phyloP scores from a whole-genome alignment of 345 rosid species.

The Salix suchowensis region DNA sequence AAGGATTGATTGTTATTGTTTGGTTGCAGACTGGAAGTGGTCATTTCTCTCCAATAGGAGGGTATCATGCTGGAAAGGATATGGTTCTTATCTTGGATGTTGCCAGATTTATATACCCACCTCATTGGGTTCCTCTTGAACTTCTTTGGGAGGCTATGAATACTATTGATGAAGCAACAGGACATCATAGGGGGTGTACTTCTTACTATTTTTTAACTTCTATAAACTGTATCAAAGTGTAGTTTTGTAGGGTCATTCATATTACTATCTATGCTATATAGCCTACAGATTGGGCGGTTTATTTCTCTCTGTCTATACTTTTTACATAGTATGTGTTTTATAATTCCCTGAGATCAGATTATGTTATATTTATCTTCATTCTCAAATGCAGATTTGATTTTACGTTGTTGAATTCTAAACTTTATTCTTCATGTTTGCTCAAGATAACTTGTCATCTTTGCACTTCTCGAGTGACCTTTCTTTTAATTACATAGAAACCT shows the following conservation, averaged over 20 bases:
- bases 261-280: too few species aligned
- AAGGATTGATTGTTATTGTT: too few species aligned
- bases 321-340: too few species aligned
- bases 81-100: slow-evolving; percentile 96
- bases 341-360: too few species aligned
- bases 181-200: slow-evolving; percentile 67
- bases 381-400: not conserved
- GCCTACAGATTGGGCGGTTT: too few species aligned
- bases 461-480: too few species aligned
- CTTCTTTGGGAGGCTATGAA: slow-evolving; percentile 98
- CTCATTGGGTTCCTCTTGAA: slow-evolving; percentile 88
- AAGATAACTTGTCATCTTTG: too few species aligned
- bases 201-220: not conserved
- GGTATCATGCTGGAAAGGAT: slow-evolving; percentile 81
- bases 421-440: not conserved
- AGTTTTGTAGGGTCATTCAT: too few species aligned
- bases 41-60: slow-evolving; percentile 96
- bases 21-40: slow-evolving; percentile 69
- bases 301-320: too few species aligned
- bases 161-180: slow-evolving; percentile 58
- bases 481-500: not conserved
- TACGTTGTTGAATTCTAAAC: not conserved
- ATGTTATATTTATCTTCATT: not conserved
- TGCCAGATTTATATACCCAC: slow-evolving; percentile 96
- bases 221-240: not conserved